phyloP scores from a whole-genome alignment of 2,329 filamentous ascomycete species.

The Westerdykella aurantiaca region DNA sequence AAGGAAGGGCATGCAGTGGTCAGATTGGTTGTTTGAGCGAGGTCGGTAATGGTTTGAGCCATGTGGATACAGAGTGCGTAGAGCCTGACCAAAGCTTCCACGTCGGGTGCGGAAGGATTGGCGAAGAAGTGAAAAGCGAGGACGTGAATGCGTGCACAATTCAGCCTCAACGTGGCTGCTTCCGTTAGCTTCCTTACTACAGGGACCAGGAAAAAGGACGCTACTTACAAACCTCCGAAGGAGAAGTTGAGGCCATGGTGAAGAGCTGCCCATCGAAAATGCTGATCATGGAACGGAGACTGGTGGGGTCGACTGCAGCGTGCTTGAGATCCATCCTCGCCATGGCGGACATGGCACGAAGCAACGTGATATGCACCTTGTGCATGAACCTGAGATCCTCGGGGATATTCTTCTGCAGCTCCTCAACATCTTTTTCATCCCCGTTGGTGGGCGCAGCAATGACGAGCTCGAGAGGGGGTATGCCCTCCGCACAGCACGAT shows the following conservation, averaged over 20 bases:
- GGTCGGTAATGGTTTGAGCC: constrained; percentile 19
- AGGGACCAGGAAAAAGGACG: not conserved
- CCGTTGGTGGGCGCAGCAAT: constrained; percentile 30
- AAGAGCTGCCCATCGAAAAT: constrained; percentile 34
- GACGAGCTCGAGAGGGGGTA: constrained; percentile 23
- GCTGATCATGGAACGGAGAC: constrained; percentile 29
- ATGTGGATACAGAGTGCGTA: constrained; percentile 31
- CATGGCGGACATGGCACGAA: constrained; percentile 31
- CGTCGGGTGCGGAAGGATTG: constrained; percentile 22
- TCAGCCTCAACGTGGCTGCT: constrained; percentile 29
- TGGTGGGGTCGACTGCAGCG: constrained; percentile 24
- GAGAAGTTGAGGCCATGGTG: constrained; percentile 23
- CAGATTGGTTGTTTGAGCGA: constrained; percentile 20
- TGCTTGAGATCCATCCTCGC: constrained; percentile 30
- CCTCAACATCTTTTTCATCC: constrained; percentile 28
- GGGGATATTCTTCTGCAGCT: constrained; percentile 28
- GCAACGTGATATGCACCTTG: constrained; percentile 29
- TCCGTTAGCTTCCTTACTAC: constrained; percentile 9
- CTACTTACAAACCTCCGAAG: constrained; percentile 28
- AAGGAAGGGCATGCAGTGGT: constrained; percentile 28
- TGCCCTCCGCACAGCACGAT: constrained; percentile 30
- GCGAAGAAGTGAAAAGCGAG: constrained; percentile 36
- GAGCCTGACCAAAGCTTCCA: constrained; percentile 24
- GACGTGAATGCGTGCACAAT: constrained; percentile 32
- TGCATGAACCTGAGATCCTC: constrained; percentile 29